Evolutionary conservation across 2,329 filamentous ascomycete species (phyloP).

Genomic region (Camptophora hylomeconis): DNA sequence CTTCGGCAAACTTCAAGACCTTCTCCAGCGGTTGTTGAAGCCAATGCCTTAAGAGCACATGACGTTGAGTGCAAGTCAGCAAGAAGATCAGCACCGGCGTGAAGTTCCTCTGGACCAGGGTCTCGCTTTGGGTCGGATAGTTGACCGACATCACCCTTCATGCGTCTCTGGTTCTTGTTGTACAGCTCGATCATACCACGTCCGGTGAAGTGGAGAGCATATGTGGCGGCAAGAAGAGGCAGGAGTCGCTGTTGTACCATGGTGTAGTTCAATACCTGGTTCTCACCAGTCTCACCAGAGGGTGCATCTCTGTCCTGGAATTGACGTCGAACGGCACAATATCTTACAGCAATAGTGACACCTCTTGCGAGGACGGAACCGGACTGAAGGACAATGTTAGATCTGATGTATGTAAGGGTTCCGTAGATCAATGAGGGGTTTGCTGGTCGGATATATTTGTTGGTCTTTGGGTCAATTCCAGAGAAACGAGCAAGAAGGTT

Average conservation of each 20-base stretch:
- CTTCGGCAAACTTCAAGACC: constrained; percentile 62
- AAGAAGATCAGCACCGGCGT: constrained; percentile 52
- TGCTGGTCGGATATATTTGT: constrained; percentile 54
- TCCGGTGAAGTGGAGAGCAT: constrained; percentile 68
- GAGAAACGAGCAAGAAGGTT: constrained; percentile 65
- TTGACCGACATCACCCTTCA: constrained; percentile 36
- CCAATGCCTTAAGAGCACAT: constrained; percentile 61
- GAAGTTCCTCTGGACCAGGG: constrained; percentile 55
- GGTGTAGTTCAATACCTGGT: constrained; percentile 66
- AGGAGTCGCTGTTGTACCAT: constrained; percentile 66
- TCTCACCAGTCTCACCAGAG: constrained; percentile 47
- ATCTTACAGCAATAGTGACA: constrained; percentile 65
- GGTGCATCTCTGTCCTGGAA: constrained; percentile 62
- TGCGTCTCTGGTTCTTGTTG: constrained; percentile 56
- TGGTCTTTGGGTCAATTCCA: constrained; percentile 52
- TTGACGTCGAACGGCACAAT: constrained; percentile 61
- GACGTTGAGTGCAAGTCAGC: constrained; percentile 67
- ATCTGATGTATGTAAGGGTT: constrained; percentile 63
- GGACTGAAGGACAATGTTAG: constrained; percentile 60
- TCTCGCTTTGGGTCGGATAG: constrained; percentile 37
- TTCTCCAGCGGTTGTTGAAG: constrained; percentile 59
- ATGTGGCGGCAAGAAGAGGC: constrained; percentile 59
- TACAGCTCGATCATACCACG: constrained; percentile 64
- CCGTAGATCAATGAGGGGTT: constrained; percentile 59
- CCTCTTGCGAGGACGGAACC: constrained; percentile 59